These are phyloP conservation scores for Xylaria curta DNA, from an alignment of 495 filamentous ascomycete species.

Conservation along the genomic window DNA sequence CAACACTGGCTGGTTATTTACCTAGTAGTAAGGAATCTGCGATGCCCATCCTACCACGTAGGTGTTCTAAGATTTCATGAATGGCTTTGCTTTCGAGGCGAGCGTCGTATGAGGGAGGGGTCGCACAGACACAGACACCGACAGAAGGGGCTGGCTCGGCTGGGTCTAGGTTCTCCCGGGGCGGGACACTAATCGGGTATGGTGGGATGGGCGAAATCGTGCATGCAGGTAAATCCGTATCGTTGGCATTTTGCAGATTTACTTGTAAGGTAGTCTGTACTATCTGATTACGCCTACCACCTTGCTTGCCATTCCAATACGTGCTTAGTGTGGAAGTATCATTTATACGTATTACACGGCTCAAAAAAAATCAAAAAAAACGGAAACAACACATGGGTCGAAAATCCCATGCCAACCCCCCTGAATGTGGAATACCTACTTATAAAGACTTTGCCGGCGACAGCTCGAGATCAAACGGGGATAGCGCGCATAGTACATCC, in stretches of 20 bases:
- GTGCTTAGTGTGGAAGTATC: neutral
- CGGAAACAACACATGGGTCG: neutral
- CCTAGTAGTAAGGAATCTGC: too few relatives aligned
- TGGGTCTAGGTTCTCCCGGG: neutral
- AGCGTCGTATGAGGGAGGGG: slow-evolving; percentile 14
- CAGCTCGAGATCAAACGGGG: neutral
- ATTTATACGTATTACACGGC: neutral
- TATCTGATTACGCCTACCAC: neutral
- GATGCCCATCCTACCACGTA: too few relatives aligned
- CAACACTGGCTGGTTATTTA: too few relatives aligned
- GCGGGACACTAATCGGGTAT: slow-evolving; percentile 1
- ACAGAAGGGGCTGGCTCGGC: neutral
- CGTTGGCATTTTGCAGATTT: too few relatives aligned
- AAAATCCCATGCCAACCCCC: slow-evolving; percentile 3
- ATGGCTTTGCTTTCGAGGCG: neutral
- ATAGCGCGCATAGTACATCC: neutral
- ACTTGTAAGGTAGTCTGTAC: too few relatives aligned
- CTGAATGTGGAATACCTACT: slow-evolving; percentile 3
- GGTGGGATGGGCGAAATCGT: slow-evolving; percentile 1
- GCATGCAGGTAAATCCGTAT: neutral
- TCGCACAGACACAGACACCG: slow-evolving; percentile 7
- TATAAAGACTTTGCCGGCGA: neutral
- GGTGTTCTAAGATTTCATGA: too few relatives aligned
- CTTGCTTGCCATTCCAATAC: neutral
- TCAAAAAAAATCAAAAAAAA: neutral